phyloP scores from a whole-genome alignment of 2,329 filamentous ascomycete species.

The Xylariaceae sp. region DNA sequence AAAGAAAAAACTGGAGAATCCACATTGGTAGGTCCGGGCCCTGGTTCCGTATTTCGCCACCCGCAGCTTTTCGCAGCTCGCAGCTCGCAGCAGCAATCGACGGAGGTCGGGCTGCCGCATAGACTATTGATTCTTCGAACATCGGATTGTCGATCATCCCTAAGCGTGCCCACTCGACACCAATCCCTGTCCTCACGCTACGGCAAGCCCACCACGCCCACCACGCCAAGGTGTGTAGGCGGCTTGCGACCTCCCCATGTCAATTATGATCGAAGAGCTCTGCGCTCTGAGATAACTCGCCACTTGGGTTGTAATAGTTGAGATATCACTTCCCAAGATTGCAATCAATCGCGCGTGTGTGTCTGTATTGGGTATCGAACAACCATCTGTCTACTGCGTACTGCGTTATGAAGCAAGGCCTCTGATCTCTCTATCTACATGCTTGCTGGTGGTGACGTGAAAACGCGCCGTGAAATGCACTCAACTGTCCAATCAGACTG shows the following conservation, averaged over 20 bases:
- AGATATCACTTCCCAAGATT: background rate
- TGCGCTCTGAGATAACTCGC: conserved; percentile 1
- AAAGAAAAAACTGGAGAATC: conserved; percentile 2
- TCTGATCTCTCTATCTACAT: conserved; percentile 10
- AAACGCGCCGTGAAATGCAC: conserved; percentile 5
- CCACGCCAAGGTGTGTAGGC: conserved; percentile 3
- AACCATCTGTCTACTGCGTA: too few relatives aligned
- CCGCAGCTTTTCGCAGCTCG: background rate
- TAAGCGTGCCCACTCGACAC: conserved; percentile 15
- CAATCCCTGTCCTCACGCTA: conserved; percentile 6
- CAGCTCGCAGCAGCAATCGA: background rate
- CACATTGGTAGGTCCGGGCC: conserved; percentile 1
- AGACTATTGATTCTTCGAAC: conserved; percentile 1
- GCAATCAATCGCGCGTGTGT: background rate
- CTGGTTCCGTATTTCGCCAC: conserved; percentile 5
- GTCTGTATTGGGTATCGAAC: conserved; percentile 30
- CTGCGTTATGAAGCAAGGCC: conserved; percentile 14
- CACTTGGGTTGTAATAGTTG: conserved; percentile 15
- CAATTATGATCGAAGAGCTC: conserved; percentile 5
- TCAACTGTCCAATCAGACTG: conserved; percentile 24
- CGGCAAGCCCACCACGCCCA: background rate
- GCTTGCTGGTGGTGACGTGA: conserved; percentile 12
- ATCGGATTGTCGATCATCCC: conserved; percentile 12
- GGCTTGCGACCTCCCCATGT: conserved; percentile 3
- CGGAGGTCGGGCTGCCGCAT: conserved; percentile 1